Percentiles rank a stretch among this genome's conserved stretches.
phyloP scores from a whole-genome alignment of 2,329 filamentous ascomycete genomes.

The Volutella citrinella region DNA sequence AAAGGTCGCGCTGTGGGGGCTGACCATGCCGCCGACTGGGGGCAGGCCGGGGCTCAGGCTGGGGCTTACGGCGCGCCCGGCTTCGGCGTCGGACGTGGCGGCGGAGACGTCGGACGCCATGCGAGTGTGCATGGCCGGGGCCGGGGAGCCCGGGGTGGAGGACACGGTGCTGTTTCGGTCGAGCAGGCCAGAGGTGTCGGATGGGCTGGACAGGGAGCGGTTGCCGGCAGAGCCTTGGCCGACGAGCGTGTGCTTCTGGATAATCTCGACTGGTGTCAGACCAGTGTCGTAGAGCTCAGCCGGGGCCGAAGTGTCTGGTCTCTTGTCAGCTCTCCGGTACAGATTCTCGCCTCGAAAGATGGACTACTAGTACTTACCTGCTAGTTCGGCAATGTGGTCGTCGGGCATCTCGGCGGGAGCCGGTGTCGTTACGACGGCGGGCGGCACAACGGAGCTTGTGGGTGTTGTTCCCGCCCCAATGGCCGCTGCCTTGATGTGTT shows the following conservation, averaged over 20 bases:
- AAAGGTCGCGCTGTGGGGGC: slow-evolving; percentile 15
- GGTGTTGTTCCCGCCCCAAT: slow-evolving; percentile 8
- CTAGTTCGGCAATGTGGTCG: slow-evolving; percentile 45
- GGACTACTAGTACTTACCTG: slow-evolving; percentile 33
- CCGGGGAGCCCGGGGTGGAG: slow-evolving; percentile 18
- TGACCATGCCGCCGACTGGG: slow-evolving; percentile 16
- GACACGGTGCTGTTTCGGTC: slow-evolving; percentile 28
- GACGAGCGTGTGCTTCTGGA: slow-evolving; percentile 31
- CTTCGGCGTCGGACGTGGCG: too few species aligned
- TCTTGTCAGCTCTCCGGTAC: too few species aligned
- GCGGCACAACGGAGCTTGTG: slow-evolving; percentile 12
- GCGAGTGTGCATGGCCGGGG: slow-evolving; percentile 8
- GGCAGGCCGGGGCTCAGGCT: too few species aligned
- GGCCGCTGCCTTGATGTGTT: slow-evolving; percentile 29
- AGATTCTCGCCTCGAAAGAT: slow-evolving; percentile 9
- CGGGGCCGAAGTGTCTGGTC: slow-evolving; percentile 41
- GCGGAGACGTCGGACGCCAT: slow-evolving; percentile 22
- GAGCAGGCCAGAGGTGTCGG: too few species aligned
- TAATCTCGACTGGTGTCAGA: slow-evolving; percentile 37
- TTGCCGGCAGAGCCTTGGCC: slow-evolving; percentile 19
- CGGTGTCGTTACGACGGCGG: slow-evolving; percentile 6
- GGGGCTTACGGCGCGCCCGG: too few species aligned
- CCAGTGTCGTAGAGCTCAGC: slow-evolving; percentile 45
- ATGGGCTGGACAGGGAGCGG: slow-evolving; percentile 20
- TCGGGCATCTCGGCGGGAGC: slow-evolving; percentile 39